Conservation (phyloP, 768 basidiomycete genomes). For the Pulveroboletus sp. region DNA sequence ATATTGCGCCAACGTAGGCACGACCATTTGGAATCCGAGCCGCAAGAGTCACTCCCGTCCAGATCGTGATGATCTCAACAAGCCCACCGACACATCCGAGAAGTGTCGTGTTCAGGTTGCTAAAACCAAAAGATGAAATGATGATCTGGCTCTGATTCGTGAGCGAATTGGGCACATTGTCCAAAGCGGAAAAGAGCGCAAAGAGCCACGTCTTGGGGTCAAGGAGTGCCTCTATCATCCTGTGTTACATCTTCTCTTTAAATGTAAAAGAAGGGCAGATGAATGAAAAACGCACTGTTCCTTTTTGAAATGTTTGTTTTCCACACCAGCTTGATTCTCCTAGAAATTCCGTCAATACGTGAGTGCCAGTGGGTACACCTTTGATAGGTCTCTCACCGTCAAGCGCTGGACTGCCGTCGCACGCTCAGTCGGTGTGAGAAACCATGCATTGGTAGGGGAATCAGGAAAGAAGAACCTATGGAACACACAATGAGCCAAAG, state of each 20-base stretch:
- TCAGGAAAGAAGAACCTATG: constrained; percentile 65
- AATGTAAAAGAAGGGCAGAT: background rate
- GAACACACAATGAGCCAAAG: background rate
- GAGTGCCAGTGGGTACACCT: background rate
- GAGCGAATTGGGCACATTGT: constrained; percentile 62
- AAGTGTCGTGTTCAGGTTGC: constrained; percentile 59
- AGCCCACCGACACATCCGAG: constrained; percentile 62
- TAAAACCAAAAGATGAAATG: constrained; percentile 62
- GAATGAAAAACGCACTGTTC: constrained; percentile 55
- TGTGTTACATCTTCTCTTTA: constrained; percentile 18
- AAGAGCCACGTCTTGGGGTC: constrained; percentile 79
- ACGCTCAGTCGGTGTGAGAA: constrained; percentile 63
- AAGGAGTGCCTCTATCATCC: constrained; percentile 61
- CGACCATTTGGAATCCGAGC: constrained; percentile 52
- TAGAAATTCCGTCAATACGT: constrained; percentile 16
- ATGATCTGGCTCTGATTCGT: constrained; percentile 66
- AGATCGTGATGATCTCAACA: constrained; percentile 67
- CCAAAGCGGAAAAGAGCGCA: constrained; percentile 57
- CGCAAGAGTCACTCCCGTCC: constrained; percentile 54
- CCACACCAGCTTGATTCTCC: constrained; percentile 77
- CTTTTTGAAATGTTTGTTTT: constrained; percentile 77
- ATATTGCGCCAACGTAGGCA: constrained; percentile 59
- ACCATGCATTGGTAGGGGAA: constrained; percentile 71
- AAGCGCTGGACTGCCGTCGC: constrained; percentile 58
- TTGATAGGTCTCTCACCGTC: constrained; percentile 38